Percentiles rank a stretch among this genome's conserved stretches.
These are phyloP conservation scores for Aspergillus puulaauensis DNA, from an alignment of 2,329 filamentous ascomycete species.

Conservation along the genomic window DNA sequence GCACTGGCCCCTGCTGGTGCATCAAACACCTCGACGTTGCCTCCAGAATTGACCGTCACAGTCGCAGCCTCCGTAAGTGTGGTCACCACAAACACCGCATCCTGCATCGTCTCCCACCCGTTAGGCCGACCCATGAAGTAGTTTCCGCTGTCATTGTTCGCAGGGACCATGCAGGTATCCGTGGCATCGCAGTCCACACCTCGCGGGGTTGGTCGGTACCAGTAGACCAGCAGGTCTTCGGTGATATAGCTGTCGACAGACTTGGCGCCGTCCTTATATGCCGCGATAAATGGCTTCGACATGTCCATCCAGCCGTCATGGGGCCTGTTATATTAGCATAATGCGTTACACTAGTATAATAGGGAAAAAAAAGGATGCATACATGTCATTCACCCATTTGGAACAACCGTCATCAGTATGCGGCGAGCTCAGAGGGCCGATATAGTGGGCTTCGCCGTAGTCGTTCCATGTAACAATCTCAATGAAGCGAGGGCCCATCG, in stretches of 20 bases:
- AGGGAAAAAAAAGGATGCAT: background rate
- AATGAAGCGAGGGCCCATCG: slow-evolving; percentile 48
- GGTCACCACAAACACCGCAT: slow-evolving; percentile 54
- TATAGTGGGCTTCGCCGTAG: slow-evolving; percentile 57
- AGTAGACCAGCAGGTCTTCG: slow-evolving; percentile 55
- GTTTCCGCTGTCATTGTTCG: slow-evolving; percentile 50
- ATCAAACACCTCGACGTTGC: slow-evolving; percentile 44
- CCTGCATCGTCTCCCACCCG: slow-evolving; percentile 51
- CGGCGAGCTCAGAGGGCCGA: slow-evolving; percentile 47
- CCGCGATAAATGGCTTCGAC: slow-evolving; percentile 54
- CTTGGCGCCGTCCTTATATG: slow-evolving; percentile 50
- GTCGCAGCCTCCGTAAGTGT: slow-evolving; percentile 48
- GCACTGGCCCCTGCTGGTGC: slow-evolving; percentile 49
- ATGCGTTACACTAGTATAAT: too few relatives aligned
- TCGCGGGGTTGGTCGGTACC: slow-evolving; percentile 54
- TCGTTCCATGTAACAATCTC: slow-evolving; percentile 52
- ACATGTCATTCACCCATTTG: slow-evolving; percentile 53
- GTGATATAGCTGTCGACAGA: slow-evolving; percentile 40
- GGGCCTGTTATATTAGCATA: slow-evolving; percentile 33
- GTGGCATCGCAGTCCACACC: slow-evolving; percentile 52
- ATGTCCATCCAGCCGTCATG: slow-evolving; percentile 57
- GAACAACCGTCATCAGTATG: slow-evolving; percentile 41
- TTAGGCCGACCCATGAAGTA: slow-evolving; percentile 54
- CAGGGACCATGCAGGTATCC: slow-evolving; percentile 48
- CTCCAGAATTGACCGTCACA: slow-evolving; percentile 49